Percentiles rank a stretch among this genome's conserved stretches.
phyloP scores from a whole-genome alignment of 805 yeast species.

The Saccharomyces kudriavzevii region DNA sequence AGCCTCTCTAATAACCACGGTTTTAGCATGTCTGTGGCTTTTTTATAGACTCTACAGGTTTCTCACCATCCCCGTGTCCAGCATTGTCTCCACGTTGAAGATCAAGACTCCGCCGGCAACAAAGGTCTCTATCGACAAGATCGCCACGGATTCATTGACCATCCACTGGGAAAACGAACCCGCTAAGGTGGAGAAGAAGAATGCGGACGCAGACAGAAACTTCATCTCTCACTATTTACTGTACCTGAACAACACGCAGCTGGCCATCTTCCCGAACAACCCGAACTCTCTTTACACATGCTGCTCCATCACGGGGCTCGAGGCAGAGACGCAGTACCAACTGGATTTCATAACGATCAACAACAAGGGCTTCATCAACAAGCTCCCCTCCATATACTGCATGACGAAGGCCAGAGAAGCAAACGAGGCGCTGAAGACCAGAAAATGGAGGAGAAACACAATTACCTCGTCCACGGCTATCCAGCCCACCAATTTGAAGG shows the following conservation, averaged over 20 bases:
- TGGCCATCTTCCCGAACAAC: conserved; percentile 27
- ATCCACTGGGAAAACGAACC: conserved; percentile 32
- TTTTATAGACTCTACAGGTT: conserved; percentile 22
- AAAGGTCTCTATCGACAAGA: conserved; percentile 29
- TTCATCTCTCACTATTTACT: conserved; percentile 25
- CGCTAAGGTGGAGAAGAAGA: background rate
- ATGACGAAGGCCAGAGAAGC: conserved; percentile 18
- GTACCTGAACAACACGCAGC: conserved; percentile 25
- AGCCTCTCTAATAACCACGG: background rate
- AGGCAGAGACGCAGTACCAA: conserved; percentile 23
- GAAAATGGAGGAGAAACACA: conserved; percentile 22
- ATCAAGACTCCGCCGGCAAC: conserved; percentile 28
- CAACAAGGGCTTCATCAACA: conserved; percentile 28
- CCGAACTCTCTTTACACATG: conserved; percentile 27
- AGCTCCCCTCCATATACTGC: conserved; percentile 25
- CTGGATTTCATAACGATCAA: conserved; percentile 30
- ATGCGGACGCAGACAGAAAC: conserved; percentile 2
- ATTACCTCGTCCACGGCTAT: conserved; percentile 4
- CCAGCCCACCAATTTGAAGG: background rate
- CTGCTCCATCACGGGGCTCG: conserved; percentile 23
- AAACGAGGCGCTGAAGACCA: conserved; percentile 8
- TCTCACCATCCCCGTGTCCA: conserved; percentile 24
- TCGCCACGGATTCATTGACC: conserved; percentile 23
- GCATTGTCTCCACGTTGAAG: conserved; percentile 23
- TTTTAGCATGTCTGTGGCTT: conserved; percentile 21